Percentiles rank a stretch among this genome's conserved stretches.
phyloP scores from a whole-genome alignment of 768 basidiomycete genomes.

The Lentinula detonsa region DNA sequence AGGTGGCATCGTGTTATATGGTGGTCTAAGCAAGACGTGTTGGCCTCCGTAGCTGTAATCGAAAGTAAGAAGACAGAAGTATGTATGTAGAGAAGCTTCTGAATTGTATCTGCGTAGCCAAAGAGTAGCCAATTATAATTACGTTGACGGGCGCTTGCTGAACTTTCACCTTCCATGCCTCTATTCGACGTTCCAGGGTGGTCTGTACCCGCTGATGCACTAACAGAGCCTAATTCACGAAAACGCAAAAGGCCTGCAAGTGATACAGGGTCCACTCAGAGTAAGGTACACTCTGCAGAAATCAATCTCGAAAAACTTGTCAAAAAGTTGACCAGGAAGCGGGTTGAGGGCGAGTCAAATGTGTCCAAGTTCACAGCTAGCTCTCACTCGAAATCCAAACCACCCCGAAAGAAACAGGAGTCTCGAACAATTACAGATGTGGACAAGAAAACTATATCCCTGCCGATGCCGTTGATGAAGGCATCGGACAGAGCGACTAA shows the following conservation, averaged over 20 bases:
- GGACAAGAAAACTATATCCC: conserved; percentile 16
- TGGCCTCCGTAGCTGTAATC: background rate
- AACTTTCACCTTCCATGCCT: conserved; percentile 23
- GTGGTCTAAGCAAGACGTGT: background rate
- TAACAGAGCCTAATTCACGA: conserved; percentile 33
- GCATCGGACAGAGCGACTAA: conserved; percentile 7
- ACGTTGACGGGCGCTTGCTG: background rate
- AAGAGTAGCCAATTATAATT: background rate
- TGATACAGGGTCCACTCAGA: conserved; percentile 23
- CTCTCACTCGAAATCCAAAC: conserved; percentile 14
- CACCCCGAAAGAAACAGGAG: conserved; percentile 10
- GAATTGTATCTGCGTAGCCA: no score
- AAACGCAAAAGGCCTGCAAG: conserved; percentile 46
- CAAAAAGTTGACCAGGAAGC: conserved; percentile 31
- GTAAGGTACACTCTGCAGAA: conserved; percentile 28
- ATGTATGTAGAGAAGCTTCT: no score
- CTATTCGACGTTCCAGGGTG: conserved; percentile 69
- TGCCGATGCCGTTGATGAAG: conserved; percentile 16
- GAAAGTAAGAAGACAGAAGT: no score
- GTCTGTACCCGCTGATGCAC: conserved; percentile 42
- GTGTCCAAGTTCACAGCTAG: conserved; percentile 15
- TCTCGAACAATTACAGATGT: conserved; percentile 8
- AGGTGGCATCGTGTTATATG: background rate
- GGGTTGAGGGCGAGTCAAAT: conserved; percentile 13
- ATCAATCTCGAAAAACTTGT: conserved; percentile 60